Evolutionary conservation across 768 basidiomycete genomes (phyloP).

Genomic region (Termitomyces sp.): DNA sequence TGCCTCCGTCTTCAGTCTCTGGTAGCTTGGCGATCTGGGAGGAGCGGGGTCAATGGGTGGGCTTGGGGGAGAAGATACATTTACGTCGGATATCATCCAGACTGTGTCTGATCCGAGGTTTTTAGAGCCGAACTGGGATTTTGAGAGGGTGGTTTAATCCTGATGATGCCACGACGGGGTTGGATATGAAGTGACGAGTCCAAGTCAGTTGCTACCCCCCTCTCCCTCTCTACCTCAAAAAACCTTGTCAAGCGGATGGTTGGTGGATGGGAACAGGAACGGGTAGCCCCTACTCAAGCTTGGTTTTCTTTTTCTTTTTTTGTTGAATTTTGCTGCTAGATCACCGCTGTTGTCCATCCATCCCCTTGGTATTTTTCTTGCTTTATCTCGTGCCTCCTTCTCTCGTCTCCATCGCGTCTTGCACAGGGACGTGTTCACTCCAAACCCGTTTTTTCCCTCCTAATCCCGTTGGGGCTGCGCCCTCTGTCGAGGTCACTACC

Average conservation of each 20-base stretch:
- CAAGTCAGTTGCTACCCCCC: not conserved
- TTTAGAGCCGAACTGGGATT: constrained; percentile 45
- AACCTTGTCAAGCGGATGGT: not conserved
- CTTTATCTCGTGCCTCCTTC: too few relatives aligned
- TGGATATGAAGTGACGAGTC: constrained; percentile 13
- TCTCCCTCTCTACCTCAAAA: not conserved
- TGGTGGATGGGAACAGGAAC: constrained; percentile 6
- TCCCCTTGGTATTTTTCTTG: not conserved
- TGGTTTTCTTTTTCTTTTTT: not conserved
- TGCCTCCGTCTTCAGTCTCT: constrained; percentile 14
- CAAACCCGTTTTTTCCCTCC: too few relatives aligned
- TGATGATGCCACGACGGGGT: constrained; percentile 30
- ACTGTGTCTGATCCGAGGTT: constrained; percentile 33
- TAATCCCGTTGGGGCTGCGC: too few relatives aligned
- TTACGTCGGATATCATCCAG: constrained; percentile 40
- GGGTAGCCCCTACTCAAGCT: not conserved
- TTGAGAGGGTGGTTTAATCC: constrained; percentile 71
- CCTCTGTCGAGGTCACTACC: too few relatives aligned
- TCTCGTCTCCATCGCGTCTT: not conserved
- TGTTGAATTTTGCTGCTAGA: not conserved
- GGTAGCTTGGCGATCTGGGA: constrained; percentile 17
- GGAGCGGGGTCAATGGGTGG: constrained; percentile 4
- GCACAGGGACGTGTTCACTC: not conserved
- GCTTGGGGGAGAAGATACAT: constrained; percentile 11
- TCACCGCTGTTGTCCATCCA: not conserved